Percentiles rank a stretch among this genome's conserved stretches.
These are phyloP conservation scores for Omphalotus olearius DNA, from an alignment of 1,284 basidiomycete species.

Conservation along the genomic window DNA sequence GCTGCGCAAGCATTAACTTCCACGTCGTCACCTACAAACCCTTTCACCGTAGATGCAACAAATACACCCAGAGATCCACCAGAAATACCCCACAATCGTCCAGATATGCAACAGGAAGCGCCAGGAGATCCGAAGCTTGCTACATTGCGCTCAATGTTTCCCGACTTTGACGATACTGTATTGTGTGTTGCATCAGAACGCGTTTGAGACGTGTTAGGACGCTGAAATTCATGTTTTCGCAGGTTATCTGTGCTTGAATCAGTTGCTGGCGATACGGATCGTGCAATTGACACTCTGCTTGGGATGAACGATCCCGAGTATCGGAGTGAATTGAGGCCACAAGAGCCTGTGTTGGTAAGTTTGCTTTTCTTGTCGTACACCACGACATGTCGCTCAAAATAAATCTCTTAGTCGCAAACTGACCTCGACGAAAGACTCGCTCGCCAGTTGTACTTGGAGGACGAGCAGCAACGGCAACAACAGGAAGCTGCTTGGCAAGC, in stretches of 20 bases:
- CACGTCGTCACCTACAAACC: too few relatives aligned
- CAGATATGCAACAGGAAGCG: conserved; percentile 13
- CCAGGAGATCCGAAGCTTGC: conserved; percentile 45
- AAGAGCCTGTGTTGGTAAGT: conserved; percentile 12
- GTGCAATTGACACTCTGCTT: conserved; percentile 67
- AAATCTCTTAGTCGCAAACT: conserved; percentile 42
- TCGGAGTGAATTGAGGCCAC: conserved; percentile 28
- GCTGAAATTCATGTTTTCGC: conserved; percentile 4
- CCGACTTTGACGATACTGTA: conserved; percentile 68
- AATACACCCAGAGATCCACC: too few relatives aligned
- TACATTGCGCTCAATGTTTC: conserved; percentile 67
- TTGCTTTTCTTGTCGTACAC: too few relatives aligned
- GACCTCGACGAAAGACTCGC: conserved; percentile 76
- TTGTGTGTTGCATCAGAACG: conserved; percentile 41
- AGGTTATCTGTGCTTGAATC: conserved; percentile 68
- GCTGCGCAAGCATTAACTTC: too few relatives aligned
- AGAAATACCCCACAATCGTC: too few relatives aligned
- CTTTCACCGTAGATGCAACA: too few relatives aligned
- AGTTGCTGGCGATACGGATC: conserved; percentile 60
- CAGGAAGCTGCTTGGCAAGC: conserved; percentile 26
- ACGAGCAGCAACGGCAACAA: conserved; percentile 41
- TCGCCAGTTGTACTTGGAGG: conserved; percentile 62
- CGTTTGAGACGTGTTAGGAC: not conserved
- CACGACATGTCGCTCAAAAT: not conserved
- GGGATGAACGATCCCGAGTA: conserved; percentile 81